Base-by-base conservation (phyloP, 352 stramenopile species). In the Phytophthora pinifolia region DNA sequence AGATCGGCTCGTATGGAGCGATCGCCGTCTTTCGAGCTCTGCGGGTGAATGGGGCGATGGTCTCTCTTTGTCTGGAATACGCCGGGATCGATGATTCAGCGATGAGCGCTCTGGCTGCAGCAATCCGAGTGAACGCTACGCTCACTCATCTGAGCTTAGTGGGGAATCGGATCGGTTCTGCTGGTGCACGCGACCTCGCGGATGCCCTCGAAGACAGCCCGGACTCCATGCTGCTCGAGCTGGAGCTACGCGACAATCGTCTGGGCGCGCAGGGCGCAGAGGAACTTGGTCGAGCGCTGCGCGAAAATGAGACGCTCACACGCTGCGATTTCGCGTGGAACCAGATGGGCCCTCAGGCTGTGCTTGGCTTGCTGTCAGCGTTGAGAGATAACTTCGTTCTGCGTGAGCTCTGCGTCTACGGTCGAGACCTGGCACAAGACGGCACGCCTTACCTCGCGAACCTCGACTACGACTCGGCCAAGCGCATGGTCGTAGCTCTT, bases 281-380 rank as follows among this genome's bases (percentile, higher is more conserved):
- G 1, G 54, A 65, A 22, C 50, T 92, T 10, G 71, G 70, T 7
- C 63, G 59, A 18, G 76, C 73, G 2, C 46, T 92, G 0, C 50
- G 67, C 36, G 79, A 89, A 49, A 92, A 92, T 46, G 83, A 92
- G 46, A 89, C 83, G 20, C 58, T 92, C 10, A 65, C 79, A 39
- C 72, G 58, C 33, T 72, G 88, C 3, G 64, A 92, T 49, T 45
- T 87, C 12, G 90, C 74, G 33, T 88, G 67, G 78, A 92, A 89
- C 34, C 74, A 74, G 17, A 57, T 86, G 9, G 75, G 62, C 3
- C 75, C 79, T 3, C 55, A 59, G 6, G 70, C 66, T 18, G 47
- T 87, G 4, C 63, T 88, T 6, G 37, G 42, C 4, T 45, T 92
- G 17, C 54, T 89, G 10, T 48, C 47, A 2, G 60, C 64, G 9